These are phyloP conservation scores for Rhododendron simsii DNA, from an alignment of 148 eudicot genomes.

Conservation along the genomic window DNA sequence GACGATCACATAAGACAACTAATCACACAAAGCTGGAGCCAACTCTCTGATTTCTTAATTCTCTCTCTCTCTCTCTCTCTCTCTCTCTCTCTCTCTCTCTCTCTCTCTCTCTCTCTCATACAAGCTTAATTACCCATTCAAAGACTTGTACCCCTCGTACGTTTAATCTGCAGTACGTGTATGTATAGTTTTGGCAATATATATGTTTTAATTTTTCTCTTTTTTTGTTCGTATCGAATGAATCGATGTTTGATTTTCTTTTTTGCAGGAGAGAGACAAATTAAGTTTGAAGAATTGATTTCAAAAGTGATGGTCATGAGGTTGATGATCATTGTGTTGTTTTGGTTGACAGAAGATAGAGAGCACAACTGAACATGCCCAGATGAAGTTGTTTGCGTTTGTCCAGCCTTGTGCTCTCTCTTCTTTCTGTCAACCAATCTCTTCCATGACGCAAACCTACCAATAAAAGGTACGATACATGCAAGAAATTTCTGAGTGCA, in stretches of 20 bases:
- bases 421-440: conserved; percentile 5
- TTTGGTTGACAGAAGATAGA: conserved; percentile 13
- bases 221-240: background rate
- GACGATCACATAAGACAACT: too few relatives aligned
- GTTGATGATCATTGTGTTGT: background rate
- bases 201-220: too few relatives aligned
- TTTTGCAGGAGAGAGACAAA: background rate
- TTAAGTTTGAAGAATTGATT: background rate
- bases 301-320: background rate
- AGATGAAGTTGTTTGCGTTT: background rate
- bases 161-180: too few relatives aligned
- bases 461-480: background rate
- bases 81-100: too few relatives aligned
- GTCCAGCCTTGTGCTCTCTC: conserved; percentile 11
- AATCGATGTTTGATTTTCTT: background rate
- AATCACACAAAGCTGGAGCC: too few relatives aligned
- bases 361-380: conserved; percentile 13
- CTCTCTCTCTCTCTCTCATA: too few relatives aligned
- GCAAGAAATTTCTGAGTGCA: too few relatives aligned
- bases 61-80: too few relatives aligned
- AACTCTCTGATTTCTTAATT: too few relatives aligned
- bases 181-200: too few relatives aligned
- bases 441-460: background rate
- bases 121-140: too few relatives aligned
- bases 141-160: too few relatives aligned